Evolutionary conservation across 768 basidiomycete genomes (phyloP).

Genomic region (Naganishia vaughanmartiniae): DNA sequence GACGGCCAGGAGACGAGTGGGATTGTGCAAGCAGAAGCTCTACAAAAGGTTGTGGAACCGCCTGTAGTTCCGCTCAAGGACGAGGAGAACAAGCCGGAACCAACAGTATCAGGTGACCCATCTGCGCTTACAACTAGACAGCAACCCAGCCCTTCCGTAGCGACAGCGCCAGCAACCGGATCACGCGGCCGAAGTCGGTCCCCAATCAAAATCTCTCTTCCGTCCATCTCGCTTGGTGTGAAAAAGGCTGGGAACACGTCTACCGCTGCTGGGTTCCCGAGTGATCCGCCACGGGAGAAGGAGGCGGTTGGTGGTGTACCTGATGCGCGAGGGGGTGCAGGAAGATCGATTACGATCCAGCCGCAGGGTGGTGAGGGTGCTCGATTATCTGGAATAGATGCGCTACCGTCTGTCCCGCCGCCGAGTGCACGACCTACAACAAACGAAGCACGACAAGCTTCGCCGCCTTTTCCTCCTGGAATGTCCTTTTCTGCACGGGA

Average conservation of each 20-base stretch:
- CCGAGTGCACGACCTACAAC: too few species aligned
- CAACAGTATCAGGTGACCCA: neutral
- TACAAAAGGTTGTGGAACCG: neutral
- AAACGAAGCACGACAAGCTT: too few species aligned
- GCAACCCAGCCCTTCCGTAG: neutral
- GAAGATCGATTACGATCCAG: too few species aligned
- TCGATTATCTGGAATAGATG: too few species aligned
- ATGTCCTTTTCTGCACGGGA: neutral
- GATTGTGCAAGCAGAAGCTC: neutral
- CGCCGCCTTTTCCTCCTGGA: too few species aligned
- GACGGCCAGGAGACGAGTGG: neutral
- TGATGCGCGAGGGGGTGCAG: too few species aligned
- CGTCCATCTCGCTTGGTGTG: neutral
- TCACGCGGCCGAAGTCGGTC: constrained; percentile 3
- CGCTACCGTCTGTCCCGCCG: too few species aligned
- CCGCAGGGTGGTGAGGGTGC: too few species aligned
- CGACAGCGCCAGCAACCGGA: neutral
- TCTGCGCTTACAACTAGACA: neutral
- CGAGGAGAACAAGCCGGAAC: neutral
- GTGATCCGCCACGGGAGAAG: neutral
- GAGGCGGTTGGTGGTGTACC: too few species aligned
- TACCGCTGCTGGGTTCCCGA: neutral
- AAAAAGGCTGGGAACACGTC: neutral
- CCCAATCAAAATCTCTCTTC: constrained; percentile 11
- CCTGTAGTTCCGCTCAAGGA: neutral